These are phyloP conservation scores for Angomonas ambiguus DNA, from an alignment of 208 protist species.

Conservation along the genomic window DNA sequence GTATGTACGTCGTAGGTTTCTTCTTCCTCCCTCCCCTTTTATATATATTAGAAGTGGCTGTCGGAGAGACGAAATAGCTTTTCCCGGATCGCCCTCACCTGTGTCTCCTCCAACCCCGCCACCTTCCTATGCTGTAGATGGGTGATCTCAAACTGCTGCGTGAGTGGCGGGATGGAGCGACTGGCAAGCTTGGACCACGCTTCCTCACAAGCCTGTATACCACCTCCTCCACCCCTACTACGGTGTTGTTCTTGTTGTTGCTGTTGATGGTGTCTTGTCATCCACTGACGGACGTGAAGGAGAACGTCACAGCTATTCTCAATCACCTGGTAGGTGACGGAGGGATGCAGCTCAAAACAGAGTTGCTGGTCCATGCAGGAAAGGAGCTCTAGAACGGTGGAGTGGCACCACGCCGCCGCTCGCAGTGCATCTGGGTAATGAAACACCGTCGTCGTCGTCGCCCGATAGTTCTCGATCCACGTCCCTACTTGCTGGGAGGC, in stretches of 20 bases:
- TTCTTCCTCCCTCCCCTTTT: background rate
- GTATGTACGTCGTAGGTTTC: background rate
- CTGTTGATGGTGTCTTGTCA: constrained; percentile 32
- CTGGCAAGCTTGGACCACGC: no score
- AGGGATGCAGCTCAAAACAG: constrained; percentile 2
- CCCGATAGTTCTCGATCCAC: constrained; percentile 6
- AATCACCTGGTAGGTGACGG: background rate
- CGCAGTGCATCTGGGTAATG: constrained; percentile 5
- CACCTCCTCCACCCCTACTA: background rate
- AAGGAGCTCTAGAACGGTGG: constrained; percentile 41
- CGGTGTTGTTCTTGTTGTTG: constrained; percentile 7
- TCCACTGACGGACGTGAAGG: constrained; percentile 19
- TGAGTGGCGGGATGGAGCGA: constrained; percentile 35
- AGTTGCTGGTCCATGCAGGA: constrained; percentile 17
- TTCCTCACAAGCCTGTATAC: no score
- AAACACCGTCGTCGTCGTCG: background rate
- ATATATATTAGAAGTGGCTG: constrained; percentile 11
- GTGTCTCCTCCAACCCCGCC: constrained; percentile 10
- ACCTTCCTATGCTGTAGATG: constrained; percentile 18
- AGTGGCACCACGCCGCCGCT: constrained; percentile 23
- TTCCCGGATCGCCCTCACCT: constrained; percentile 32
- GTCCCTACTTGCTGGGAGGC: constrained; percentile 21
- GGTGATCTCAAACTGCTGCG: constrained; percentile 42
- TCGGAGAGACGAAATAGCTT: constrained; percentile 46
- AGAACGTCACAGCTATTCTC: constrained; percentile 16